Conservation (phyloP, 139 green algal genomes). For the Desmodesmus armatus region DNA sequence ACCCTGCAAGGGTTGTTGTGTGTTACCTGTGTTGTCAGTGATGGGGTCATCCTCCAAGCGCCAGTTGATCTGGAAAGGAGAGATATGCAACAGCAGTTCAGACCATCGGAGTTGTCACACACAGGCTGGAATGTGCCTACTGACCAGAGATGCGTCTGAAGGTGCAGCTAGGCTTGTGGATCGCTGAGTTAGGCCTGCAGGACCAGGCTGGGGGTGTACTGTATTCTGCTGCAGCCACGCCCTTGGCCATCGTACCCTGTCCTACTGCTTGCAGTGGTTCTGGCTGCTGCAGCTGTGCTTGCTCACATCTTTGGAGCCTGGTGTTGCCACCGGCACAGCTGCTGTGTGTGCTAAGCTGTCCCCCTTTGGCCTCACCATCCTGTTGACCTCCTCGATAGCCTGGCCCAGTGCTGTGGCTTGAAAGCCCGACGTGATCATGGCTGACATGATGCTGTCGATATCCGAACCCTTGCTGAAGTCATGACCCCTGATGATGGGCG, state of each 20-base stretch:
- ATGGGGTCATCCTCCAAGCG: constrained; percentile 87
- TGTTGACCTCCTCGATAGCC: constrained; percentile 93
- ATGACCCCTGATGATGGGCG: constrained; percentile 56
- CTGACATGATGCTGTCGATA: constrained; percentile 82
- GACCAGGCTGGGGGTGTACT: no score
- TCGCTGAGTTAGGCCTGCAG: no score
- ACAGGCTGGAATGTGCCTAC: no score
- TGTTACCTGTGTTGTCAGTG: constrained; percentile 44
- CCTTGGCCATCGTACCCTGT: background rate
- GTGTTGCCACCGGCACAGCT: background rate
- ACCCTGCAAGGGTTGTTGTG: no score
- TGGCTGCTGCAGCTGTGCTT: background rate
- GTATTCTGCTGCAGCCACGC: background rate
- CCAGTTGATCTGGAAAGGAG: constrained; percentile 89
- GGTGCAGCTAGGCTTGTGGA: no score
- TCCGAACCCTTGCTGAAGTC: constrained; percentile 85
- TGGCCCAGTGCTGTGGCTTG: constrained; percentile 92
- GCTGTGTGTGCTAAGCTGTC: no score
- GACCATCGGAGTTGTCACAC: no score
- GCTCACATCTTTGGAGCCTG: no score
- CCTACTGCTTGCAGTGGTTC: background rate
- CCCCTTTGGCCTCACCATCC: constrained; percentile 83
- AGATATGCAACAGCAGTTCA: no score
- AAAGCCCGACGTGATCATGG: constrained; percentile 87
- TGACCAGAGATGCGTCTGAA: no score